A percentile compares a stretch with the other conserved stretches of the same genome.
phyloP scores from a whole-genome alignment of 2,329 filamentous ascomycete species.

The Stagonosporopsis cucurbitacearum region DNA sequence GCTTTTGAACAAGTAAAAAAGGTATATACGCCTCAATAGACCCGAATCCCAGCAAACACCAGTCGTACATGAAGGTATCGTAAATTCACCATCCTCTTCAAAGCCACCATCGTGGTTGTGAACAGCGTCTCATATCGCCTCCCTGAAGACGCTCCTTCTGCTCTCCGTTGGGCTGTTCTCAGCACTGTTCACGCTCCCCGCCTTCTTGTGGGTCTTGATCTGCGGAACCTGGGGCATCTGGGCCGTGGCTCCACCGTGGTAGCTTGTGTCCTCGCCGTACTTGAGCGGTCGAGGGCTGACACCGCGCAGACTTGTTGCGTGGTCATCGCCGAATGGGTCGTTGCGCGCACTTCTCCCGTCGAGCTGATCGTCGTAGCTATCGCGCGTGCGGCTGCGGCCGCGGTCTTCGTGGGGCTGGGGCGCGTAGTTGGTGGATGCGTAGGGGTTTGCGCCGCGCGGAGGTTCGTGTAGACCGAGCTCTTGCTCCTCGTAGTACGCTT shows the following conservation, averaged over 20 bases:
- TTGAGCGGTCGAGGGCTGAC: constrained; percentile 75
- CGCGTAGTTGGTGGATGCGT: constrained; percentile 33
- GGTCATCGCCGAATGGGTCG: constrained; percentile 51
- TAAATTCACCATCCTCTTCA: neutral
- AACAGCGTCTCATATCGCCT: constrained; percentile 62
- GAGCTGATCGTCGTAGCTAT: constrained; percentile 47
- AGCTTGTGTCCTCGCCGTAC: constrained; percentile 57
- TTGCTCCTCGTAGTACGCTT: constrained; percentile 80
- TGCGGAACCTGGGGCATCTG: constrained; percentile 48
- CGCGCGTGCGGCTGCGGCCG: constrained; percentile 58
- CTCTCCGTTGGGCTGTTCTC: constrained; percentile 68
- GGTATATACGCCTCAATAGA: constrained; percentile 9
- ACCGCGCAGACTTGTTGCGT: constrained; percentile 63
- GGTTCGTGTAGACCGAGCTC: constrained; percentile 67
- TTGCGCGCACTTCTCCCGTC: constrained; percentile 39
- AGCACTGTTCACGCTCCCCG: constrained; percentile 40
- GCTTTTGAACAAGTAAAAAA: constrained; percentile 2
- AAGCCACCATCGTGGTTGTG: neutral
- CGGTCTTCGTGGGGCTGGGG: constrained; percentile 40
- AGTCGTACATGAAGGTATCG: constrained; percentile 11
- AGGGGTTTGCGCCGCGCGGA: constrained; percentile 45
- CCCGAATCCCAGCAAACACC: constrained; percentile 5
- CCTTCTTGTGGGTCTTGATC: constrained; percentile 36
- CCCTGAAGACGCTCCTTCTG: constrained; percentile 71
- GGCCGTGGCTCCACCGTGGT: constrained; percentile 47